These are phyloP conservation scores for Tuber umbilicatum DNA, from an alignment of 495 filamentous ascomycete species.

Conservation along the genomic window DNA sequence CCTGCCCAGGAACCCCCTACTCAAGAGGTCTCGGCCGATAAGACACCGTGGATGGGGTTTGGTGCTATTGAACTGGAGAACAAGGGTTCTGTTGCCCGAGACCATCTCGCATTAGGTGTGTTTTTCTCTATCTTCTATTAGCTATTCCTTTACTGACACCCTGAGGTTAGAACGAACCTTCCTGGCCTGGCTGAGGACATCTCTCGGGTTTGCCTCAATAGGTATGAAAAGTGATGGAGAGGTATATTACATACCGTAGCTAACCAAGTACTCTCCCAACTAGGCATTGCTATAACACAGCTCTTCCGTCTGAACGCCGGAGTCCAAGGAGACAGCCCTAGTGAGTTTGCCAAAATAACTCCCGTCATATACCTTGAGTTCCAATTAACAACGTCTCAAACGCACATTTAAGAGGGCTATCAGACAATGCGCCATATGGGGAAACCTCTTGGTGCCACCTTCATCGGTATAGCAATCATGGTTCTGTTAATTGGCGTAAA, in stretches of 20 bases:
- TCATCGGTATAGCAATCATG: slow-evolving; percentile 78
- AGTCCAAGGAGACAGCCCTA: slow-evolving; percentile 43
- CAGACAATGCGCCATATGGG: slow-evolving; percentile 66
- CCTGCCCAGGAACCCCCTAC: slow-evolving; percentile 15
- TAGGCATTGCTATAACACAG: slow-evolving; percentile 88
- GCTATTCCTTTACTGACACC: slow-evolving; percentile 9
- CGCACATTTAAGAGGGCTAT: slow-evolving; percentile 17
- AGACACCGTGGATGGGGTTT: slow-evolving; percentile 50
- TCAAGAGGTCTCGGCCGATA: slow-evolving; percentile 18
- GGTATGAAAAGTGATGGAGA: slow-evolving; percentile 54
- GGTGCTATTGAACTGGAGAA: slow-evolving; percentile 88
- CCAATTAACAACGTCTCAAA: slow-evolving; percentile 12
- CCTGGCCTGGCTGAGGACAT: slow-evolving; percentile 93
- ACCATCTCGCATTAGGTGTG: slow-evolving; percentile 88
- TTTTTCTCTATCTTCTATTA: slow-evolving; percentile 1
- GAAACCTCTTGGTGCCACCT: slow-evolving; percentile 89
- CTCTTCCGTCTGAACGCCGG: slow-evolving; percentile 86
- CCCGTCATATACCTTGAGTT: slow-evolving; percentile 3
- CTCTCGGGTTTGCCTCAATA: slow-evolving; percentile 90
- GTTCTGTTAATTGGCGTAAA: slow-evolving; percentile 77
- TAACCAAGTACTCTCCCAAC: slow-evolving; percentile 11
- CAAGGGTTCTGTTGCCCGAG: slow-evolving; percentile 88
- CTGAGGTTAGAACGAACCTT: slow-evolving; percentile 75
- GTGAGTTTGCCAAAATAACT: slow-evolving; percentile 4
- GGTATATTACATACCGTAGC: not conserved